Evolutionary conservation across 2,329 filamentous ascomycete species (phyloP).

Genomic region (Aspergillus sclerotialis): DNA sequence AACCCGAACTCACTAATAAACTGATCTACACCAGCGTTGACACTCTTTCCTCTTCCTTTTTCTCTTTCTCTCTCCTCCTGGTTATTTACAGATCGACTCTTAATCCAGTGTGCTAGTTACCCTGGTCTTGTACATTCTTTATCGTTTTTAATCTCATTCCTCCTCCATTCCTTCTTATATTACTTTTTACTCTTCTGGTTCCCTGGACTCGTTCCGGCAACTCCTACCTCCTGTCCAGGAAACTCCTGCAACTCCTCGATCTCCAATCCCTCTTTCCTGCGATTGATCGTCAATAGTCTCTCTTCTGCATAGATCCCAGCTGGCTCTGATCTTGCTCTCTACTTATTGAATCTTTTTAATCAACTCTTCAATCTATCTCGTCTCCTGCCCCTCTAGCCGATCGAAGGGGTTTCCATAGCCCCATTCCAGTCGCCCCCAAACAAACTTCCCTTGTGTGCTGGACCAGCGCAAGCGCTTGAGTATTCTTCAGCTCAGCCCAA

Average conservation of each 20-base stretch:
- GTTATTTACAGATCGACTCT: not conserved
- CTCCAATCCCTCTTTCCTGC: constrained; percentile 1
- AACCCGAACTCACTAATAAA: constrained; percentile 6
- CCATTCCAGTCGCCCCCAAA: no score
- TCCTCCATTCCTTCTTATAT: not conserved
- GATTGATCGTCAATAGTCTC: constrained; percentile 1
- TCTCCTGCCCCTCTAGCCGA: constrained; percentile 3
- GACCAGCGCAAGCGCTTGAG: not conserved
- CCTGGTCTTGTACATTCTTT: no score
- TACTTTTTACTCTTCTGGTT: constrained; percentile 1
- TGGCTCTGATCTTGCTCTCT: constrained; percentile 20
- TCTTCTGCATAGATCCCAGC: constrained; percentile 16
- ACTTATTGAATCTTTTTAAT: constrained; percentile 2
- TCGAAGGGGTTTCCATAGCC: constrained; percentile 1
- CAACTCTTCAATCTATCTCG: constrained; percentile 5
- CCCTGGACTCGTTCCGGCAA: constrained; percentile 3
- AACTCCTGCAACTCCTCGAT: not conserved
- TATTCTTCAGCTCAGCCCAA: not conserved
- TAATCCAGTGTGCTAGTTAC: no score
- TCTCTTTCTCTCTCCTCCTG: constrained; percentile 2
- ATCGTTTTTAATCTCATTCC: not conserved
- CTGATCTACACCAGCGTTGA: constrained; percentile 5
- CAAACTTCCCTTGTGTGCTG: no score
- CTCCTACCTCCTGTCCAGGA: not conserved
- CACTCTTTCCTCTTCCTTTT: constrained; percentile 2